Conservation (phyloP, 805 yeast species). For the Cyberlindnera japonica region DNA sequence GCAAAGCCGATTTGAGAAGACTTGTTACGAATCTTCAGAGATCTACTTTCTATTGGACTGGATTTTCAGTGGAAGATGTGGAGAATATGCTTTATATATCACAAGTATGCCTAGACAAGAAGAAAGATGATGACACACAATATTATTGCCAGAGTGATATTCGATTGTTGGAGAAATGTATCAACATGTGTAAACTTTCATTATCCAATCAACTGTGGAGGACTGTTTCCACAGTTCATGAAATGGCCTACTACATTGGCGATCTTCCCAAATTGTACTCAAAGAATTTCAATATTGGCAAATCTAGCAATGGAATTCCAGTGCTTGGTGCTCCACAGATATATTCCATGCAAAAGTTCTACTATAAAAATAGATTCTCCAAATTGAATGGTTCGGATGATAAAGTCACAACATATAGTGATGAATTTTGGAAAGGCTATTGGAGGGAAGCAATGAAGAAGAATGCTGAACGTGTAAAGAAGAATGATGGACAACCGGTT, state of each 20-base stretch:
- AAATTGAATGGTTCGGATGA: slow-evolving; percentile 29
- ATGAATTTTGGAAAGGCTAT: slow-evolving; percentile 49
- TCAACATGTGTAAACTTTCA: slow-evolving; percentile 45
- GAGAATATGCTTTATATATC: slow-evolving; percentile 49
- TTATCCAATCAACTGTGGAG: slow-evolving; percentile 54
- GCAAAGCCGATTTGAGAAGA: slow-evolving; percentile 49
- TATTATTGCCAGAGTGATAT: slow-evolving; percentile 38
- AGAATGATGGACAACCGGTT: slow-evolving; percentile 33
- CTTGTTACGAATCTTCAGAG: slow-evolving; percentile 59
- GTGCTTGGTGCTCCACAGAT: slow-evolving; percentile 62
- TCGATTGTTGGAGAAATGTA: slow-evolving; percentile 39
- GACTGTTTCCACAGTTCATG: slow-evolving; percentile 54
- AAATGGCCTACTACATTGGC: slow-evolving; percentile 54
- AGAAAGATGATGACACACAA: slow-evolving; percentile 25
- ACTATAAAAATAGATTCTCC: slow-evolving; percentile 48
- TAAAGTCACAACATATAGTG: slow-evolving; percentile 34
- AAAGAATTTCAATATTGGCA: slow-evolving; percentile 43
- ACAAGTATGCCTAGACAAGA: slow-evolving; percentile 39
- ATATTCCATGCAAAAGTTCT: slow-evolving; percentile 46
- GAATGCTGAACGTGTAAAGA: slow-evolving; percentile 36
- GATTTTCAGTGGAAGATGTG: slow-evolving; percentile 58
- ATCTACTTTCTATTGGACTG: slow-evolving; percentile 74
- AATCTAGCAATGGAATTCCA: slow-evolving; percentile 29
- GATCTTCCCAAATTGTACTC: slow-evolving; percentile 42
- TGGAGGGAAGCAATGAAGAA: slow-evolving; percentile 43